Evolutionary conservation across 768 basidiomycete genomes (phyloP), one percentile per base, ranked within the genome.

Genomic region (Leccinum incarnatum): DNA sequence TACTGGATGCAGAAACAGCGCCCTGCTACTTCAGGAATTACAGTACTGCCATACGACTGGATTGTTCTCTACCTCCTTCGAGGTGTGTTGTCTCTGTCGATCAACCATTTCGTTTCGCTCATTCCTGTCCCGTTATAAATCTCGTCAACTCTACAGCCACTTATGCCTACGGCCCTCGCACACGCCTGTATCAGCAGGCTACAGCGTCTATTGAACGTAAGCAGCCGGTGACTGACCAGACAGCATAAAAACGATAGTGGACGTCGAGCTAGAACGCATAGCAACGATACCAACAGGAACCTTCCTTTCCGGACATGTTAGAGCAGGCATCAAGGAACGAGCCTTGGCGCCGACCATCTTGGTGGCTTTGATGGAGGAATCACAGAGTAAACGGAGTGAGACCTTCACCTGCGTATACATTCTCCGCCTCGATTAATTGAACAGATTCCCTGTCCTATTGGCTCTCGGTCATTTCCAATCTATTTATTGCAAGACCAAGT

Each of bases 381-480:
- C 95, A 4, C 82, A 83, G 19, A 69, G 45, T 93, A 95, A 67
- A 84, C 77, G 1, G 68, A 79, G 89, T 93, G 56, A 64, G 83
- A 72, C 25, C 1, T 14, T 25, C 3, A 5, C 4, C 25, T 42
- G 5, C 17, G 14, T 1, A 47, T 30, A 27, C 48, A 27, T 40
- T 8, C 1, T 10, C 5, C n/a, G 3, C 14, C 12, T n/a, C 4
- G 17, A 34, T 29, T 25, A 15, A 21, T 51, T 42, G 21, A 53
- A 55, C 58, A 94, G 92, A 47, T 76, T 79, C 65, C 93, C 93
- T 0, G 88, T 96, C 2, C 69, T 97, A 6, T 75, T 95, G 32
- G 94, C 93, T 0, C 78, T 95, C 1, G 95, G 96, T 63, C 93
- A 96, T 65, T 85, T 92, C 70, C 95, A 96, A 70, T 81, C 91